Evolutionary conservation across 257 asterid genomes (phyloP), one percentile per base, ranked within the genome.

Genomic region (Coffea eugenioides): DNA sequence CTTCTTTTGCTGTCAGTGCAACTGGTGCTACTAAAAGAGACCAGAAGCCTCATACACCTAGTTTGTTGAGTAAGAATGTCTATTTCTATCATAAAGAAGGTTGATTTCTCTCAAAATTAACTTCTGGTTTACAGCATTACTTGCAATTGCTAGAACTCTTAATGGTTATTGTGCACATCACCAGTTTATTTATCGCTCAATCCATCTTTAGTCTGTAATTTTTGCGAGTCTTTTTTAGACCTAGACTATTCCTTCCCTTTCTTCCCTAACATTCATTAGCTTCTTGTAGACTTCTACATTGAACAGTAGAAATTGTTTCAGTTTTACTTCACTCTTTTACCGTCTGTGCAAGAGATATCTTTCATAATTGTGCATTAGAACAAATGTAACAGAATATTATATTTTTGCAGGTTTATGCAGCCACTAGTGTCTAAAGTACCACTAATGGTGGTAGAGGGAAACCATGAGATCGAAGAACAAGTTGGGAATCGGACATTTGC

Each of bases 391-490:
- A 0, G 20, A 4, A 49, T 9, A 61, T 21, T 59, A 62, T 45
- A 66, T 54, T 71, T 74, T 71, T 39, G 25, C 89, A 95, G 99
- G 85, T 95, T 80, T 79, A 95, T 95, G 99, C 96, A 95, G 84
- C 92, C 96, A 41, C 74, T 93, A 68, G 87, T 91, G 74, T 95
- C 99, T 18, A 88, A 87, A 87, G 87, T 91, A 62, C 99, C 99
- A 57, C 85, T 92, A 57, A 92, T 95, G 99, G 93, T 95, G 85
- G 89, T 93, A 77, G 97, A 95, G 85, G 99, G 99, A 81, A 95
- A 95, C 90, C 99, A 95, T 68, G 99, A 95, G 82, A 89, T 93
- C 61, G 99, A 95, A 90, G 87, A 87, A 76, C 99, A 95, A 87
- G 94, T 87, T 41, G 81, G 77, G 65, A 84, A 88, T 34, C 89